Base-by-base conservation (phyloP, 2,329 filamentous ascomycete genomes). In the Grosmannia penicillata region DNA sequence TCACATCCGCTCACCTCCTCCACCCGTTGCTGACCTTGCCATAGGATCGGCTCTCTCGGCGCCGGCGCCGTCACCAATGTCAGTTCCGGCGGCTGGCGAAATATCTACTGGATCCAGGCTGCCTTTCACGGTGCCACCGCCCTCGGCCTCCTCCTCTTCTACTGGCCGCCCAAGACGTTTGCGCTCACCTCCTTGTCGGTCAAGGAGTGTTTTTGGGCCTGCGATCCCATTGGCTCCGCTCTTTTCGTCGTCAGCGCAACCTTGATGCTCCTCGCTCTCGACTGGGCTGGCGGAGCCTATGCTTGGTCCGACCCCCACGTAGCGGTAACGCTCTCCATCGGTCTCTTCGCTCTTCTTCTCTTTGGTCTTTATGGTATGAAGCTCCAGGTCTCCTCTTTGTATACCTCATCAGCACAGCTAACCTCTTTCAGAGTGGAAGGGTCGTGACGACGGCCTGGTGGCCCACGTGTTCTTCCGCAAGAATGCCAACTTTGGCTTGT, bases 101-200 rank as follows among this genome's bases (percentile, higher is more conserved):
- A 63, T 45, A 72, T 74, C 45, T 74, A 71, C 48, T 74, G 69
- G 69, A 69, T 73, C 13, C 69, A 73, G 51, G 68, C 68, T 2
- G 67, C 57, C 7, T 64, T 72, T 42, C 68, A 72, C 43, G 57
- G 59, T 8, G 51, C 60, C 13, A 68, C 65, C 0, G 57, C 60
- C 2, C 26, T 68, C 1, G 67, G 68, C 4, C 50, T 72, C 24
- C 48, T 71, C 25, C 44, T 60, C 21, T 62, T 66, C 50, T 63
- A 70, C 56, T 59, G 59, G 56, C 62, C 62, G 21, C 56, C 59
- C 4, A 60, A 60, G 44, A 51, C 49, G 32, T 44, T 45, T 7
- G 56, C 61, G 34, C 56, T 54, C 19, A 52, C 56, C 1, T 59
- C 54, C 38, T 56, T 63, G 55, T 49, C 55, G 3, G 38, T 60